Evolutionary conservation across 441 rosid species (phyloP).

Genomic region (Pelargonium fulgidum): DNA sequence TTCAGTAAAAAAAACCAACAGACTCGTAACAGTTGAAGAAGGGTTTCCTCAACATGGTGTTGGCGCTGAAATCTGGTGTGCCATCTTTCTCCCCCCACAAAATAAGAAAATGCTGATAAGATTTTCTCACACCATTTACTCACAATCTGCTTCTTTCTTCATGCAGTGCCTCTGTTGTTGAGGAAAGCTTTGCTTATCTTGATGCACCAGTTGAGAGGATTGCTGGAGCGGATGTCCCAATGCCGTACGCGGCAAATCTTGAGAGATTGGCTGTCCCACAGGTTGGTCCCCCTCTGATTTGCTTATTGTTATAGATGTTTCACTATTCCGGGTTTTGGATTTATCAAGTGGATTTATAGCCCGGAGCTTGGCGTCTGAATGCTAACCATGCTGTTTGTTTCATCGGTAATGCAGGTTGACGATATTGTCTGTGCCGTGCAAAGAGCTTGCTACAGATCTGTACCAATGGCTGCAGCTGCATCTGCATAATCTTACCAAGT

Average conservation of each 20-base stretch:
- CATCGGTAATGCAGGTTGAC: constrained; percentile 40
- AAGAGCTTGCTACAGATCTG: constrained; percentile 66
- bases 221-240: constrained; percentile 86
- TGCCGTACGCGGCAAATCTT: constrained; percentile 87
- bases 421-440: constrained; percentile 70
- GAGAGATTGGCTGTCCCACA: constrained; percentile 92
- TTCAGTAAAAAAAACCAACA: constrained; percentile 87
- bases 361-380: neutral
- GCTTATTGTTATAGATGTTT: neutral
- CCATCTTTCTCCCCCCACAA: constrained; percentile 11
- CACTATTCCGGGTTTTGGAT: neutral
- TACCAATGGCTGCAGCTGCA: constrained; percentile 1
- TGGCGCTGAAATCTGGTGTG: constrained; percentile 93
- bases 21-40: constrained; percentile 92
- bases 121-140: neutral
- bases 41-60: constrained; percentile 96
- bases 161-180: constrained; percentile 63
- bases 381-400: neutral
- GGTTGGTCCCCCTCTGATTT: constrained; percentile 30
- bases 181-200: constrained; percentile 83
- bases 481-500: neutral
- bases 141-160: constrained; percentile 6
- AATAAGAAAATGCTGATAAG: too few species aligned
- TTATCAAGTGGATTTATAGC: neutral
- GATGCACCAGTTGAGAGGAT: constrained; percentile 89